Conservation (phyloP, 257 asterid species). For the Handroanthus guayacan region DNA sequence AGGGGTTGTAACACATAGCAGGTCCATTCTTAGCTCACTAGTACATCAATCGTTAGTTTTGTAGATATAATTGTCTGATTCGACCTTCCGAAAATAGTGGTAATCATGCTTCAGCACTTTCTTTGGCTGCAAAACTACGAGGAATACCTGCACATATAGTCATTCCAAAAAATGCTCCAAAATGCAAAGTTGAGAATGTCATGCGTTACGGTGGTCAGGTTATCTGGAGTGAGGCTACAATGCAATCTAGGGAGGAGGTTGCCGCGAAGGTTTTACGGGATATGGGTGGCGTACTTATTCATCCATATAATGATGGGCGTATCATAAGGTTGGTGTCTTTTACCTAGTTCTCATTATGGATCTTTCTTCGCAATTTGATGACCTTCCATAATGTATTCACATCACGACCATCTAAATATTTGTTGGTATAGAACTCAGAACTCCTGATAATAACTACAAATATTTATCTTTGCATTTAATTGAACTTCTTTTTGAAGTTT, state of each 20-base stretch:
- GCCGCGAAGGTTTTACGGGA: slow-evolving; percentile 73
- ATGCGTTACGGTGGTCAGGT: slow-evolving; percentile 84
- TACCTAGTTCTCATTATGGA: not conserved
- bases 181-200: slow-evolving; percentile 94
- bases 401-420: too few species aligned
- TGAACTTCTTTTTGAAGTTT: too few species aligned
- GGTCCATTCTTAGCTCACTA: slow-evolving; percentile 46
- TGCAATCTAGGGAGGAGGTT: slow-evolving; percentile 82
- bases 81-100: slow-evolving; percentile 57
- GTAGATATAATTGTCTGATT: slow-evolving; percentile 28
- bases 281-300: slow-evolving; percentile 81
- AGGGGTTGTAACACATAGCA: slow-evolving; percentile 96
- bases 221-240: slow-evolving; percentile 76
- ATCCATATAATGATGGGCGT: slow-evolving; percentile 86
- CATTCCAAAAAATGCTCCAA: slow-evolving; percentile 85
- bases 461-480: too few species aligned
- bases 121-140: slow-evolving; percentile 92
- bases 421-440: too few species aligned
- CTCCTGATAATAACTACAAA: too few species aligned
- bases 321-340: slow-evolving; percentile 68
- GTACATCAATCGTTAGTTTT: slow-evolving; percentile 17
- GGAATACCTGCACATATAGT: slow-evolving; percentile 89
- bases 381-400: too few species aligned
- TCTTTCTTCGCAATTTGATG: not conserved
- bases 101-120: slow-evolving; percentile 96